Evolutionary conservation across 2,329 filamentous ascomycete genomes (phyloP), one percentile per base, ranked within the genome.

Genomic region (Neonectria ditissima): DNA sequence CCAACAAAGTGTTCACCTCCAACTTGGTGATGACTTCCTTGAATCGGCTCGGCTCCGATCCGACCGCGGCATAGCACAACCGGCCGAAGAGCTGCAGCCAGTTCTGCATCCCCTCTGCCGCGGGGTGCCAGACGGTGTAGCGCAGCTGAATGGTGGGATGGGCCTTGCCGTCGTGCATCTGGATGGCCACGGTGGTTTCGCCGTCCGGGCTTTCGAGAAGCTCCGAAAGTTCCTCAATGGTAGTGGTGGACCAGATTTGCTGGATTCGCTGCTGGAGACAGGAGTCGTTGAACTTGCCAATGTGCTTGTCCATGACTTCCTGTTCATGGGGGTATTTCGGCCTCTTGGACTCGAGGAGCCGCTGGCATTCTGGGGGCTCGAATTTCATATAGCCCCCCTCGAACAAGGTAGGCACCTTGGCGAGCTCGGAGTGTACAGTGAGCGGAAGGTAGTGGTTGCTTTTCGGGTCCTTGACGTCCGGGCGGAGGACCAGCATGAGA

Each of bases 61-160:
- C 59, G n/a, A 41, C 37, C 16, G 52, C 26, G 4, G 59, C 41
- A 10, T 59, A 68, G 59, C 55, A 64, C 43, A 62, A 61, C 9
- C 63, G 59, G 7, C 63, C 63, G 8, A 69, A 30, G 13, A 68
- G 48, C 18, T 55, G 65, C 34, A 69, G 37, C 67, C 65, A 69
- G 54, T 64, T 52, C 32, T 51, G 55, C 63, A 66, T 66, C 13
- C 24, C 28, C 14, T 68, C 66, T 4, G 39, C 39, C 24, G 63
- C 59, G 1, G 67, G 67, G 39, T 69, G 66, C 66, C 66, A 69
- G 11, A 63, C 22, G 1, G 20, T 50, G 34, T 68, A 69, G 3
- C 64, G 63, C 37, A 69, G 60, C 32, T 59, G 45, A 4, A 69
- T 14, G 0, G 48, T 52, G 1, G 67, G 63, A 13, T 59, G 57